A percentile compares a stretch with the other conserved stretches of the same genome.
These are phyloP conservation scores for Trichoderma cornu-damae DNA, from an alignment of 2,329 filamentous ascomycete genomes.

Conservation along the genomic window DNA sequence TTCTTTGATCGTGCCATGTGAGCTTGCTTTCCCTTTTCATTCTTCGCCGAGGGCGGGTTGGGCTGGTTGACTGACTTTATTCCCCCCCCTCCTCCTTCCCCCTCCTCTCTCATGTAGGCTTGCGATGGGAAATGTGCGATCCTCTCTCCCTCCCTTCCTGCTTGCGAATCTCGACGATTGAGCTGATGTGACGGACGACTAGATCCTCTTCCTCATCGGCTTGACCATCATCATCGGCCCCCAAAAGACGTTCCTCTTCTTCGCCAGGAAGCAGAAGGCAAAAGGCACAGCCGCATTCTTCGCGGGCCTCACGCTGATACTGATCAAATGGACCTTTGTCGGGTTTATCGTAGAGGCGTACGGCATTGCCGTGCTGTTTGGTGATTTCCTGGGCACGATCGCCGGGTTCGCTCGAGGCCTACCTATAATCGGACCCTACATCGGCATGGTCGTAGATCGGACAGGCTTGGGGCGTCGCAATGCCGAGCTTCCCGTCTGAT, in stretches of 20 bases:
- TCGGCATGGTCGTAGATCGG: conserved; percentile 68
- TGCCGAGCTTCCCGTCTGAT: conserved; percentile 68
- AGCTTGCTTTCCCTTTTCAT: too few relatives aligned
- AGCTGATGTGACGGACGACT: conserved; percentile 15
- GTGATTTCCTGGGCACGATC: conserved; percentile 92
- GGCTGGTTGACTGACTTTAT: neutral
- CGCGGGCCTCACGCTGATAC: conserved; percentile 74
- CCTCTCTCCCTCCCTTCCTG: conserved; percentile 10
- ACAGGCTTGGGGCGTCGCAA: conserved; percentile 65
- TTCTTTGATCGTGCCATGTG: conserved; percentile 98
- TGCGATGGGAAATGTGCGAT: conserved; percentile 88
- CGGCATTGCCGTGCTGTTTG: conserved; percentile 88
- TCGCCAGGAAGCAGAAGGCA: conserved; percentile 86
- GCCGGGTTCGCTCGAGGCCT: conserved; percentile 79
- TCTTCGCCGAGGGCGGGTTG: too few relatives aligned
- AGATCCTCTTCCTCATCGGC: conserved; percentile 98
- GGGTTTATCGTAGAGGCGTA: conserved; percentile 90
- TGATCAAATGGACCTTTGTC: conserved; percentile 84
- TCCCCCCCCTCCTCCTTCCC: too few relatives aligned
- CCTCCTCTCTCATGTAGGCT: too few relatives aligned
- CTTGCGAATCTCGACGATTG: conserved; percentile 19
- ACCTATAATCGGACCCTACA: conserved; percentile 81
- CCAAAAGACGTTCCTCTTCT: conserved; percentile 88
- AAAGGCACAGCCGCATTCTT: conserved; percentile 89
- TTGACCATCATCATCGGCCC: conserved; percentile 93